Base-by-base conservation (phyloP, 495 filamentous ascomycete species). In the Immersiella caudata region DNA sequence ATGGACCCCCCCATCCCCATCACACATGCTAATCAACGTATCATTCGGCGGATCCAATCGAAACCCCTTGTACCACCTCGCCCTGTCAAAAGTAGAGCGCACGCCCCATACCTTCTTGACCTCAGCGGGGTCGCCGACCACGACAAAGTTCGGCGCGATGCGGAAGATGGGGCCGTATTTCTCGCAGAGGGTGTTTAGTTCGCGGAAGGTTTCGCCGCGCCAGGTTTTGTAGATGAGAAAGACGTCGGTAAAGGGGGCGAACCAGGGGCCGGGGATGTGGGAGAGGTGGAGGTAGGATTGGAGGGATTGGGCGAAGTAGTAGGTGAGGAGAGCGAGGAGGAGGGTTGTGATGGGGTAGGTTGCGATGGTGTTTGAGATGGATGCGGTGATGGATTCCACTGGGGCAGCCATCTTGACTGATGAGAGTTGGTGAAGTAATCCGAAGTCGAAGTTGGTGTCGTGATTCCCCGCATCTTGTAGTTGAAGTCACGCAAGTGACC, bases 11-110 rank as follows among this genome's bases (percentile, higher is more conserved):
- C n/a, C 59, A 46, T 62, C 59, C 1, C 21, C 59, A 25, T 25
- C 59, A 49, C 59, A 62, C 59, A 62, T 62, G 33, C 27, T 6
- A 49, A 62, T 49, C 33, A 24, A n/a, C 16, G 36, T 65, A 20
- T 69, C 67, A n/a, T 61, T 24, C 6, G 21, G 51, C 36, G 67
- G 67, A 33, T 69, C 67, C 20, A 69, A 58, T 7, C 67, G n/a
- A 16, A 64, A 56, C 1, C 62, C 55, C 27, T 57, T n/a, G 62
- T 69, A 69, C 67, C 67, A 65, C 0, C 1, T 51, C 3, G 62
- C 18, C 20, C 62, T 55, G 26, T 61, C 46, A 26, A 60, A 69
- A 0, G 21, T 0, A 1, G 67, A 65, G 5, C 62, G 67, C 1
- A 62, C 67, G 33, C 27, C 50, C 51, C 35, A 61, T 4, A 69